Conservation (phyloP, 2,329 filamentous ascomycete species). For the Fusarium phyllophilum region DNA sequence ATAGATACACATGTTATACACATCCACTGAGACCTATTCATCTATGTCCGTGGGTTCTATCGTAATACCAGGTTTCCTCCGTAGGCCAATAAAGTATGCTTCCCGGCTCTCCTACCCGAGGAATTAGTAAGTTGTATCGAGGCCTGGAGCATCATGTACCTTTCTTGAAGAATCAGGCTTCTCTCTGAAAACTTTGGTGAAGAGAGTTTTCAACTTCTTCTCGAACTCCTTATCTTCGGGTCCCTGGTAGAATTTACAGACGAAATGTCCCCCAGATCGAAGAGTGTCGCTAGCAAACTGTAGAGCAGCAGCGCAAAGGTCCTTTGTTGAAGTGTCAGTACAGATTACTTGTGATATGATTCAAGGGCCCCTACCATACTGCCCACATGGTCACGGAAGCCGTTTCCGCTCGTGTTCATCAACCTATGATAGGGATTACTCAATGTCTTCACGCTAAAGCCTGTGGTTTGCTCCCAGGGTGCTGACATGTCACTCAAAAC, state of each 20-base stretch:
- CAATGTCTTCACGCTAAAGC: conserved; percentile 86
- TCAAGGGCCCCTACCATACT: conserved; percentile 80
- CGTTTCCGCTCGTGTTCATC: conserved; percentile 96
- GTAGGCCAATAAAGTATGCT: conserved; percentile 83
- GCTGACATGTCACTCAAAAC: conserved; percentile 99
- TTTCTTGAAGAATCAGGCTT: conserved; percentile 92
- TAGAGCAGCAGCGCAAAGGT: conserved; percentile 87
- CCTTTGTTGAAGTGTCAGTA: conserved; percentile 61
- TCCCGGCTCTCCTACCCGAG: conserved; percentile 68
- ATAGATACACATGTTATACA: not conserved
- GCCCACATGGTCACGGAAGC: conserved; percentile 86
- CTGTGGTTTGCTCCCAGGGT: conserved; percentile 86
- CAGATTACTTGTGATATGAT: no score
- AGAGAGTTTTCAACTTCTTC: conserved; percentile 77
- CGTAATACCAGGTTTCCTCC: conserved; percentile 64
- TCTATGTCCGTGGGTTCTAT: conserved; percentile 19
- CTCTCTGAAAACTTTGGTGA: conserved; percentile 82
- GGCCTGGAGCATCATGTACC: conserved; percentile 58
- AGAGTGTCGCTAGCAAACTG: conserved; percentile 88
- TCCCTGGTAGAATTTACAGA: conserved; percentile 98
- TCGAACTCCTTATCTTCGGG: conserved; percentile 85
- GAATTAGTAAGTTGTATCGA: not conserved
- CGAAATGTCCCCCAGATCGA: conserved; percentile 83
- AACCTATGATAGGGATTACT: conserved; percentile 97
- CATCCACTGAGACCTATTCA: not conserved